Conservation (phyloP, 495 filamentous ascomycete genomes). For the Physcia stellaris region DNA sequence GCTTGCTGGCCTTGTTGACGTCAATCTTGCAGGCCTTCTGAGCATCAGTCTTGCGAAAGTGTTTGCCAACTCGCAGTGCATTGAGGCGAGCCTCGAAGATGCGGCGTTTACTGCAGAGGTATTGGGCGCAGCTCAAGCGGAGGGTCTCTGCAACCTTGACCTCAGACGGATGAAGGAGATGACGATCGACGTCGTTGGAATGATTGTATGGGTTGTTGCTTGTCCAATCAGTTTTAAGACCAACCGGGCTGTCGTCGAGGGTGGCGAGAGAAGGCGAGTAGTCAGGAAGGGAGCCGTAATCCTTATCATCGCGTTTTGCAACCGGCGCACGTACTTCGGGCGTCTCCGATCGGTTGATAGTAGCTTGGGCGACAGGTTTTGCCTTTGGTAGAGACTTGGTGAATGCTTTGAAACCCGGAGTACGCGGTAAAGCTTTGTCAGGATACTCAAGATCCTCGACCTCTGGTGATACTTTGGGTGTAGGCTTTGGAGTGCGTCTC, state of each 20-base stretch:
- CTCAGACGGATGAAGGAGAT: constrained; percentile 71
- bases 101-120: constrained; percentile 86
- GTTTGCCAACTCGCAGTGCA: constrained; percentile 55
- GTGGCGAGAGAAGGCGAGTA: constrained; percentile 60
- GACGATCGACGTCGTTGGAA: constrained; percentile 59
- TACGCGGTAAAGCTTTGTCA: constrained; percentile 23
- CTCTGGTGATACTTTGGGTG: constrained; percentile 25
- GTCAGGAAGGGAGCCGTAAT: constrained; percentile 68
- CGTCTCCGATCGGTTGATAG: constrained; percentile 23
- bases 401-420: constrained; percentile 28
- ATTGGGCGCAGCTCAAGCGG: constrained; percentile 77
- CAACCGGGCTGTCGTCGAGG: constrained; percentile 48
- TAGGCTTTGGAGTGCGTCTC: constrained; percentile 29
- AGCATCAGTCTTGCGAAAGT: constrained; percentile 94
- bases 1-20: constrained; percentile 94
- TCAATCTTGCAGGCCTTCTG: constrained; percentile 97
- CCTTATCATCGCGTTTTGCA: constrained; percentile 68
- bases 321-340: constrained; percentile 30
- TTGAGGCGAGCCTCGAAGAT: constrained; percentile 73
- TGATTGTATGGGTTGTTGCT: constrained; percentile 72
- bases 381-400: constrained; percentile 26
- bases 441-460: constrained; percentile 29
- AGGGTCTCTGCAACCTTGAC: constrained; percentile 64
- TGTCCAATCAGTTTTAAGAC: constrained; percentile 68
- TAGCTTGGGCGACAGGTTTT: constrained; percentile 30